Evolutionary conservation across 371 early-diverging fungal genomes (phyloP), one percentile per base, ranked within the genome.

Genomic region (Circinella umbellata): DNA sequence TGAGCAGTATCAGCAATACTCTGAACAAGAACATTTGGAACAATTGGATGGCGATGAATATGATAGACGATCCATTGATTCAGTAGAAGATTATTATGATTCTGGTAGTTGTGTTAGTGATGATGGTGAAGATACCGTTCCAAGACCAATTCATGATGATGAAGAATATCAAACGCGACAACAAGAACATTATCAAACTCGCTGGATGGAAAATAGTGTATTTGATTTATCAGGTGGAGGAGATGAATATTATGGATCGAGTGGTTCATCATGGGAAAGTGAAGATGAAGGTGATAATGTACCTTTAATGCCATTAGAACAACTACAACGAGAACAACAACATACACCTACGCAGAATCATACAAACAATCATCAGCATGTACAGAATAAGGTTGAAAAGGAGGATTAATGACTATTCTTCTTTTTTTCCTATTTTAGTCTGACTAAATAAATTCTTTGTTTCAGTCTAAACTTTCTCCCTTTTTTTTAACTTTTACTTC

Each of bases 41-140:
- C 69, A 27, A 18, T 39, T 61, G 10, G 61, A 70, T 18, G 17
- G 27, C n/a, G 35, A 38, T 38, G 57, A 57, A 18, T 11, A 60
- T 47, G 68, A 68, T 34, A 51, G 18, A 10, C 57, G 49, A 15
- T 66, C 51, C 27, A 34, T 66, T 63, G 65, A 69, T 42, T 69
- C 66, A 13, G 62, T 66, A 13, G 73, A 73, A 17, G 73, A 73
- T 49, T 77, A 75, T 51, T 80, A 78, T 69, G 82, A 82, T 60
- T 80, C 80, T 9, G 82, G 80, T 14, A 80, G 80, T 57, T 76
- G 69, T 69, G 66, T 73, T 48, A 73, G 75, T 2, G 78, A 79
- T 14, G 74, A 74, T 54, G 78, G 73, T 7, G 70, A 61, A 37
- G 78, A 77, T 13, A 75, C 76, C 51, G 69, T 72, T 1, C 48